Conservation (phyloP, 768 basidiomycete genomes). For the Amanita rubescens region DNA sequence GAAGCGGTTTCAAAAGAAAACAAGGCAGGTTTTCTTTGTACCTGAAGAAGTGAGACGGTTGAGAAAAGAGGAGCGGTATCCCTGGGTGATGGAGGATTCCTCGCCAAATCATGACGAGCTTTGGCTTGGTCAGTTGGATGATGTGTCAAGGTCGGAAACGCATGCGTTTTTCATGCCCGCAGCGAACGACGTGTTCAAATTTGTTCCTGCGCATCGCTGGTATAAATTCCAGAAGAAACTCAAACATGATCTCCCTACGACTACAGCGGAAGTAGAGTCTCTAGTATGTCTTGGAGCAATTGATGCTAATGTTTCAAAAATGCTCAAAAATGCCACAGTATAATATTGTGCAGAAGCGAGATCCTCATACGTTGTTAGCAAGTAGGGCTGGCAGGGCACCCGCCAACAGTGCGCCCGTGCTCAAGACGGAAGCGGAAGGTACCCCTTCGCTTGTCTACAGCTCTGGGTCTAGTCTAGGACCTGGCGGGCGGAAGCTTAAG, state of each 20-base stretch:
- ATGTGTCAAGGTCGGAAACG: slow-evolving; percentile 59
- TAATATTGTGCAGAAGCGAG: slow-evolving; percentile 63
- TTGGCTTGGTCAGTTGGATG: slow-evolving; percentile 82
- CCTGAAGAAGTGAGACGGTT: slow-evolving; percentile 73
- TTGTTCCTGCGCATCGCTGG: slow-evolving; percentile 83
- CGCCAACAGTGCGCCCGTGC: slow-evolving; percentile 55
- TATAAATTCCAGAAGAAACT: slow-evolving; percentile 89
- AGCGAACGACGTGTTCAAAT: slow-evolving; percentile 76
- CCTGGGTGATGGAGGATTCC: slow-evolving; percentile 88
- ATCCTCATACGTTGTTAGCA: slow-evolving; percentile 67
- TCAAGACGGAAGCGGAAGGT: slow-evolving; percentile 58
- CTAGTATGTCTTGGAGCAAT: slow-evolving; percentile 34
- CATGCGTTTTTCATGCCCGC: slow-evolving; percentile 83
- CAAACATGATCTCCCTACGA: slow-evolving; percentile 61
- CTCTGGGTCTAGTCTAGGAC: slow-evolving; percentile 52
- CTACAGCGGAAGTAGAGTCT: slow-evolving; percentile 61
- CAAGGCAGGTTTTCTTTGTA: slow-evolving; percentile 74
- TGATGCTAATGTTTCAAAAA: slow-evolving; percentile 14
- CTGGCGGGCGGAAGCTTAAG: slow-evolving; percentile 60
- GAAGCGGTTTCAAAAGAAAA: slow-evolving; percentile 79
- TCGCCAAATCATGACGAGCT: slow-evolving; percentile 50
- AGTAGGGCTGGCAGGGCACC: slow-evolving; percentile 57
- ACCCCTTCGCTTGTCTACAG: slow-evolving; percentile 41
- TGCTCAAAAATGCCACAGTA: slow-evolving; percentile 25
- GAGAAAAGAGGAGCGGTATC: slow-evolving; percentile 79